Percentiles rank a stretch among this genome's conserved stretches.
These are phyloP conservation scores for Fusarium sacchari DNA, from an alignment of 2,329 filamentous ascomycete species.

Conservation along the genomic window DNA sequence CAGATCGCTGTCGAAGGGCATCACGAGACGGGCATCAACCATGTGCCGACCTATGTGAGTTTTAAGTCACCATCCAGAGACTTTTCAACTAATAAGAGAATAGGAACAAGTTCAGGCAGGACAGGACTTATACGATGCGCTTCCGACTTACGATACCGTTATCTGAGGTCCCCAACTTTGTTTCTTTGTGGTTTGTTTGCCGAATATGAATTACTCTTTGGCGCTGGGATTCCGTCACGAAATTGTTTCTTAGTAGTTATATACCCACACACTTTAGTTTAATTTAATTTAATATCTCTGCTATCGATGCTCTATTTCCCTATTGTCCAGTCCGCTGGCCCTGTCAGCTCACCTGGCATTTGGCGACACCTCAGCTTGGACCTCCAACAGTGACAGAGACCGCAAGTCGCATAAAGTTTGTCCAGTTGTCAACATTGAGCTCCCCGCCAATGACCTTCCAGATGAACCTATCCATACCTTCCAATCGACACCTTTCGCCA, in stretches of 20 bases:
- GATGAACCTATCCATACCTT: background rate
- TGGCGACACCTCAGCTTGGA: background rate
- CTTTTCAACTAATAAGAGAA: rapidly evolving
- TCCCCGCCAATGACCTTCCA: background rate
- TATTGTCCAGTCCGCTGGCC: rapidly evolving
- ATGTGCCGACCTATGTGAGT: slow-evolving; percentile 31
- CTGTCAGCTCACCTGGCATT: too few relatives aligned
- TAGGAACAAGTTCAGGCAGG: slow-evolving; percentile 25
- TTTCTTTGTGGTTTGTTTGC: background rate
- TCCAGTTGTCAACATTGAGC: background rate
- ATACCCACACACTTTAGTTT: background rate
- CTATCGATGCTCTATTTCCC: rapidly evolving
- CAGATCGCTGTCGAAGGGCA: slow-evolving; percentile 13
- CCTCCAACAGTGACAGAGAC: background rate
- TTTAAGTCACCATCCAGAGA: rapidly evolving
- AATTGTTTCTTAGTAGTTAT: background rate
- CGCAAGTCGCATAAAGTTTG: background rate
- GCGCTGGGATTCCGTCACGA: rapidly evolving
- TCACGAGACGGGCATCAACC: background rate
- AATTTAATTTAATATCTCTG: rapidly evolving
- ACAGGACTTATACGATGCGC: slow-evolving; percentile 10
- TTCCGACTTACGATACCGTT: slow-evolving; percentile 17
- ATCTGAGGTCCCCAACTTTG: background rate
- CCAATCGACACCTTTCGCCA: background rate
- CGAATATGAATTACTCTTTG: background rate